These are phyloP conservation scores for Didymella segeticola DNA, from an alignment of 2,329 filamentous ascomycete species.

Conservation along the genomic window DNA sequence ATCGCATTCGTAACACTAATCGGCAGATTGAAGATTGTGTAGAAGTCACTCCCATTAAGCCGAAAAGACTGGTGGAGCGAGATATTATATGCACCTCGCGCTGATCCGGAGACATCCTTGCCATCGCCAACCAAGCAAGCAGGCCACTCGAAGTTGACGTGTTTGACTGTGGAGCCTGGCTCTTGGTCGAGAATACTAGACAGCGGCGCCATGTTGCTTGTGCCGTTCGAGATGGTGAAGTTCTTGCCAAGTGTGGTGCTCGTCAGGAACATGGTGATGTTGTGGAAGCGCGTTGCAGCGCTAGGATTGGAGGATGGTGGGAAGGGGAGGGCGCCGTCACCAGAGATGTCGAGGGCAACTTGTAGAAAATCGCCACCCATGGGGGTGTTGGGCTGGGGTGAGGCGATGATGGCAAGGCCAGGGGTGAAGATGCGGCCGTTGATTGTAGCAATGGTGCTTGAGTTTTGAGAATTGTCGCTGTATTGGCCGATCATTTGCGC, in stretches of 20 bases:
- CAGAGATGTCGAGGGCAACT: constrained; percentile 71
- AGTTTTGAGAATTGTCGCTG: constrained; percentile 29
- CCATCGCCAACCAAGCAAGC: constrained; percentile 70
- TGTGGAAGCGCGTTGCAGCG: constrained; percentile 64
- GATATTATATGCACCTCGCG: constrained; percentile 71
- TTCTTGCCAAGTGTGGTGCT: constrained; percentile 69
- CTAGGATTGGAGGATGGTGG: constrained; percentile 60
- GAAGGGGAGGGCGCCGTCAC: constrained; percentile 68
- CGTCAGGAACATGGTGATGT: constrained; percentile 71
- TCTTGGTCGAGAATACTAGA: constrained; percentile 70
- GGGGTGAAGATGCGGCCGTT: constrained; percentile 74
- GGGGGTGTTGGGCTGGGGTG: constrained; percentile 52
- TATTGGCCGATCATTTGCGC: constrained; percentile 40
- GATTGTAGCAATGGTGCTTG: constrained; percentile 61
- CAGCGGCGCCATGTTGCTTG: constrained; percentile 58
- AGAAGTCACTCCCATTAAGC: constrained; percentile 68
- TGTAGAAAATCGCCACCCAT: constrained; percentile 60
- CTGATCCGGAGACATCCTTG: constrained; percentile 52
- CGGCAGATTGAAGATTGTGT: constrained; percentile 75
- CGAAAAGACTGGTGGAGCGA: constrained; percentile 75
- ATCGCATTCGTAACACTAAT: constrained; percentile 73
- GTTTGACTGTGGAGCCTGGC: constrained; percentile 72
- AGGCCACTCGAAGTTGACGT: constrained; percentile 76
- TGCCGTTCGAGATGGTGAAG: constrained; percentile 72
- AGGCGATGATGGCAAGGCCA: constrained; percentile 70